phyloP scores from a whole-genome alignment of 495 filamentous ascomycete genomes.

The Talaromyces adpressus region DNA sequence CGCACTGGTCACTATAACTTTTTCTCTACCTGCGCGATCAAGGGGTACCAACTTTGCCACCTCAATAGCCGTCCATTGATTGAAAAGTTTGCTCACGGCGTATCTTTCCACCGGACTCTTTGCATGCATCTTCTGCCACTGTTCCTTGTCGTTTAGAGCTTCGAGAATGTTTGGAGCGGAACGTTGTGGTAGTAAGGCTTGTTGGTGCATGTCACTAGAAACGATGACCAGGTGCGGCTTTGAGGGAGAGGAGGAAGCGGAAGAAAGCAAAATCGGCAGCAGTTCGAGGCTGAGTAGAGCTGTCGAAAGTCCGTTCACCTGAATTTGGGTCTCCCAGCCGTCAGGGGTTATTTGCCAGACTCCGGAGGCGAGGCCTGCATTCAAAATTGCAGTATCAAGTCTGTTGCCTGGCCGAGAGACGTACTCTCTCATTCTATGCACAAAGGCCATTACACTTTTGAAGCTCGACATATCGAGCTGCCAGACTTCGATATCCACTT shows the following conservation, averaged over 20 bases:
- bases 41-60: conserved; percentile 7
- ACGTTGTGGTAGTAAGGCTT: conserved; percentile 5
- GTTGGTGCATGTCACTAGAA: conserved; percentile 11
- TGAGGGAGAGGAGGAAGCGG: background rate
- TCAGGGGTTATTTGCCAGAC: conserved; percentile 29
- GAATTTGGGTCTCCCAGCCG: conserved; percentile 46
- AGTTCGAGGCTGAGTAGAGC: conserved; percentile 9
- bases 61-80: conserved; percentile 12
- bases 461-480: conserved; percentile 48
- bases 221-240: conserved; percentile 10
- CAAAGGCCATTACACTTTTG: conserved; percentile 41
- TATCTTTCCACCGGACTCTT: conserved; percentile 7
- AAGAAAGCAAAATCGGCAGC: background rate
- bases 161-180: conserved; percentile 5
- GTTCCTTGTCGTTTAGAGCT: conserved; percentile 6
- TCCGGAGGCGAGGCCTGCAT: conserved; percentile 36
- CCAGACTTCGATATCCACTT: conserved; percentile 40
- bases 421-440: conserved; percentile 14
- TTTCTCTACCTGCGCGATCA: background rate
- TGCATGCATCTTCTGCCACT: conserved; percentile 9
- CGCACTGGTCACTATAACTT: conserved; percentile 14
- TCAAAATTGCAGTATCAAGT: conserved; percentile 38
- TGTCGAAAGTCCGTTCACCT: conserved; percentile 31
- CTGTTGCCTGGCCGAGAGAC: conserved; percentile 27
- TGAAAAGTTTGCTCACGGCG: conserved; percentile 14